phyloP scores from a whole-genome alignment of 2,329 filamentous ascomycete species.

The Monascus ruber region DNA sequence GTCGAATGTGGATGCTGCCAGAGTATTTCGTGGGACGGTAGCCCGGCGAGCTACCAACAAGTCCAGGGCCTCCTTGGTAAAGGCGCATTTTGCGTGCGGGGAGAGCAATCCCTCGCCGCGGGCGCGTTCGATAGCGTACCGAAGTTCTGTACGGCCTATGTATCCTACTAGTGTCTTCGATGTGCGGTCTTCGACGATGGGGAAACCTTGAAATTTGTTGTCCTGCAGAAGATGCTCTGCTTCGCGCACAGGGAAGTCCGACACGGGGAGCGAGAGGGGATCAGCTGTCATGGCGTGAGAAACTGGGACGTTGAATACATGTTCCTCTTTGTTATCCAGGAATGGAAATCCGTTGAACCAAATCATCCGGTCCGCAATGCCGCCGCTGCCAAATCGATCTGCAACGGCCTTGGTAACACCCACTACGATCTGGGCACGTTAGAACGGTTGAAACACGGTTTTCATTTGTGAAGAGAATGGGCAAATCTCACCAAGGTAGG shows the following conservation, averaged over 20 bases:
- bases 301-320: conserved; percentile 90
- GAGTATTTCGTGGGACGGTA: conserved; percentile 11
- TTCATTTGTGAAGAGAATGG: neutral
- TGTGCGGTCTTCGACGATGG: conserved; percentile 65
- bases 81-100: conserved; percentile 60
- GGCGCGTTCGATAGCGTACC: conserved; percentile 76
- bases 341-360: conserved; percentile 98
- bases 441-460: neutral
- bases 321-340: conserved; percentile 93
- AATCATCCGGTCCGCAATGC: conserved; percentile 96
- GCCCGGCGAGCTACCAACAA: conserved; percentile 20
- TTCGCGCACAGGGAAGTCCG: conserved; percentile 62
- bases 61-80: conserved; percentile 45
- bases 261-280: conserved; percentile 60
- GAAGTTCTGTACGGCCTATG: conserved; percentile 82
- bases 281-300: conserved; percentile 77
- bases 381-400: conserved; percentile 85
- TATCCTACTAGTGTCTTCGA: conserved; percentile 74
- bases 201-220: conserved; percentile 84
- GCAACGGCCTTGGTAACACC: conserved; percentile 91
- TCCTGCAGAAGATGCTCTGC: conserved; percentile 65
- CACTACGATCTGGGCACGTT: conserved; percentile 60
- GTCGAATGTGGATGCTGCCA: conserved; percentile 46
- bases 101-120: conserved; percentile 57
- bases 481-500: conserved; percentile 64